Evolutionary conservation across 768 basidiomycete species (phyloP).

Genomic region (Saitozyma podzolica): DNA sequence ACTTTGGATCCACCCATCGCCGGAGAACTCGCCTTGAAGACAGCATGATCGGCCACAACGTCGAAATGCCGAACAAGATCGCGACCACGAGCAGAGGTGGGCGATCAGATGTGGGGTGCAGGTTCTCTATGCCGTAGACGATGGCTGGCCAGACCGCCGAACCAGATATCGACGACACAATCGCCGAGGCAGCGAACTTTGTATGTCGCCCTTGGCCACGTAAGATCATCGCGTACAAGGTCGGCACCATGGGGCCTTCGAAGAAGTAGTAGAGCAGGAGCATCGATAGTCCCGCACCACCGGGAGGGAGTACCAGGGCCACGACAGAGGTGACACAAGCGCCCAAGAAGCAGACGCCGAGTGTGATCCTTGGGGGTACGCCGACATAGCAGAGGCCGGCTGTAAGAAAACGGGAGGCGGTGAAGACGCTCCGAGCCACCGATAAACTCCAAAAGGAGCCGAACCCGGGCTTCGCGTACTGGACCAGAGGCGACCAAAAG

Average conservation of each 20-base stretch:
- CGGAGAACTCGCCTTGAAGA: constrained; percentile 5
- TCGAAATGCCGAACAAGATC: constrained; percentile 7
- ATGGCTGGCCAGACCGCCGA: constrained; percentile 35
- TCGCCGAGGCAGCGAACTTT: constrained; percentile 32
- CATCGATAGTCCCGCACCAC: constrained; percentile 13
- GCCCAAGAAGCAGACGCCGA: constrained; percentile 33
- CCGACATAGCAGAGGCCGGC: constrained; percentile 33
- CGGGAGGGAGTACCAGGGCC: constrained; percentile 26
- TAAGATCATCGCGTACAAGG: constrained; percentile 43
- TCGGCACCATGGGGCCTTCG: constrained; percentile 46
- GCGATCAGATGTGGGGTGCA: constrained; percentile 11
- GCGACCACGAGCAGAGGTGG: constrained; percentile 3
- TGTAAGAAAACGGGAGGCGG: constrained; percentile 37
- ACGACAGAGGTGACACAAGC: constrained; percentile 33
- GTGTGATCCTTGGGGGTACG: constrained; percentile 36
- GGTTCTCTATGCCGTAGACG: constrained; percentile 26
- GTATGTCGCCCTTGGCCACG: constrained; percentile 42
- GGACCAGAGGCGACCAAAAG: constrained; percentile 27
- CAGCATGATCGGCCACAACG: constrained; percentile 12
- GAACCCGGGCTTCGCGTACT: constrained; percentile 20
- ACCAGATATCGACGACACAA: constrained; percentile 37
- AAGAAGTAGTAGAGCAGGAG: constrained; percentile 42
- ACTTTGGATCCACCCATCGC: constrained; percentile 15
- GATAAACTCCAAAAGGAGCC: constrained; percentile 8
- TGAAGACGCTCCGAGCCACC: constrained; percentile 36